Percentiles rank a stretch among this genome's conserved stretches.
These are phyloP conservation scores for Hyaloperonospora brassicae DNA, from an alignment of 352 stramenopile species.

Conservation along the genomic window DNA sequence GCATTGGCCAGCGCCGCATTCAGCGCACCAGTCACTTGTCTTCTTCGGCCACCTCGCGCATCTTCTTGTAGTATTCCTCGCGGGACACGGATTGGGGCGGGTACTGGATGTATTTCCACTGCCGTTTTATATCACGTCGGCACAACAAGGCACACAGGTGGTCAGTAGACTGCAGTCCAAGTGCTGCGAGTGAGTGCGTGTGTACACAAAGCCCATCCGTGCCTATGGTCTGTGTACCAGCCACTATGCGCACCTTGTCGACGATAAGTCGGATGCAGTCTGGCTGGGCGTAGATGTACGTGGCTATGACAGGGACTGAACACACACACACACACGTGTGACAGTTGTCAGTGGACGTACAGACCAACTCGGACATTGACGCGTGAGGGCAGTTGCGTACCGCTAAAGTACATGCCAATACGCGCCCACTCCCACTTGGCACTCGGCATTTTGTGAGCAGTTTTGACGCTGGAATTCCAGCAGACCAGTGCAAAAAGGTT, in stretches of 20 bases:
- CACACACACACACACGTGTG: neutral
- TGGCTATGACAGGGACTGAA: constrained; percentile 68
- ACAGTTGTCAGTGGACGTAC: constrained; percentile 2
- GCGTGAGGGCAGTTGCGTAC: constrained; percentile 22
- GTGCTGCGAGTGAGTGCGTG: too few relatives aligned
- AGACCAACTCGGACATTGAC: neutral
- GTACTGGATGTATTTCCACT: constrained; percentile 86
- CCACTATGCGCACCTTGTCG: constrained; percentile 28
- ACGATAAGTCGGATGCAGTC: constrained; percentile 81
- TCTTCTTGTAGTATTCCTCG: constrained; percentile 72
- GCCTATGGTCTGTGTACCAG: too few relatives aligned
- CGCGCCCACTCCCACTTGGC: constrained; percentile 56
- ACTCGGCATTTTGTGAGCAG: constrained; percentile 37
- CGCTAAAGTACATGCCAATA: constrained; percentile 64
- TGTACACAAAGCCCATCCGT: too few relatives aligned
- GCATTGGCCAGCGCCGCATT: too few relatives aligned
- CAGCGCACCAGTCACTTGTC: constrained; percentile 29
- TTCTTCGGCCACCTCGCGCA: constrained; percentile 58
- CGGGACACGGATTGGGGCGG: constrained; percentile 63
- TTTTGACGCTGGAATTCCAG: too few relatives aligned
- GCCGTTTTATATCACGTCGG: constrained; percentile 2
- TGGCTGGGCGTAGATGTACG: constrained; percentile 77
- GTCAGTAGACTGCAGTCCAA: too few relatives aligned
- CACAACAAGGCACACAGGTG: too few relatives aligned
- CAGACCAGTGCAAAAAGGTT: too few relatives aligned